Percentiles rank a stretch among this genome's conserved stretches.
phyloP scores from a whole-genome alignment of 768 basidiomycete genomes.

The Podaxis mareebaensis region DNA sequence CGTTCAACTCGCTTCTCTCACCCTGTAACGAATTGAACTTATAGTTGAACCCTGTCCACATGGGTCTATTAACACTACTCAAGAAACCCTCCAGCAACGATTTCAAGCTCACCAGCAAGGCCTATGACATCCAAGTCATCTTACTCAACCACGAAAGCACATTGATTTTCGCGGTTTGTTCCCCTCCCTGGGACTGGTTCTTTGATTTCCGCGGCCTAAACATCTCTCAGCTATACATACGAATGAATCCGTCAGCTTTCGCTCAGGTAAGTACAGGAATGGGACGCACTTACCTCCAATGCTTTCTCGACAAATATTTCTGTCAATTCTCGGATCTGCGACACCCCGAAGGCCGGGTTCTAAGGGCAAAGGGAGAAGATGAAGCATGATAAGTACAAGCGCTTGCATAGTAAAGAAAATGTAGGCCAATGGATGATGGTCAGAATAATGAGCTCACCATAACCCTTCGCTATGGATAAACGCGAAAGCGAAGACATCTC shows the following conservation, averaged over 20 bases:
- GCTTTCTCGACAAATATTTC: slow-evolving; percentile 60
- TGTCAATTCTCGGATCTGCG: slow-evolving; percentile 58
- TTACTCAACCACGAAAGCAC: slow-evolving; percentile 65
- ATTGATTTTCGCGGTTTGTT: slow-evolving; percentile 43
- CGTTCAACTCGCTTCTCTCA: slow-evolving; percentile 48
- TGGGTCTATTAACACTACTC: background rate
- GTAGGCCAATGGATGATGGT: background rate
- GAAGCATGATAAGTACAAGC: background rate
- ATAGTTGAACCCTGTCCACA: slow-evolving; percentile 32
- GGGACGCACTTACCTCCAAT: slow-evolving; percentile 37
- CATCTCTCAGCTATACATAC: slow-evolving; percentile 46
- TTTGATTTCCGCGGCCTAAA: slow-evolving; percentile 39
- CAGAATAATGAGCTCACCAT: slow-evolving; percentile 34
- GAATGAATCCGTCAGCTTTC: background rate
- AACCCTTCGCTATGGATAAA: slow-evolving; percentile 35
- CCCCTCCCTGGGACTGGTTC: slow-evolving; percentile 21
- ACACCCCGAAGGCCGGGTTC: slow-evolving; percentile 69
- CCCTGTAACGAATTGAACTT: slow-evolving; percentile 32
- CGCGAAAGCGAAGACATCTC: background rate
- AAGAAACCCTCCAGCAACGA: background rate
- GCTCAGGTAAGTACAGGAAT: background rate
- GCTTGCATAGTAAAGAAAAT: no score
- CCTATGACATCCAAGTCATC: slow-evolving; percentile 79
- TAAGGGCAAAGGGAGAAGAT: slow-evolving; percentile 17
- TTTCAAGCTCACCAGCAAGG: slow-evolving; percentile 47